Percentiles rank a stretch among this genome's conserved stretches.
phyloP scores from a whole-genome alignment of 1,139 yeast species.

The Diutina rugosa region DNA sequence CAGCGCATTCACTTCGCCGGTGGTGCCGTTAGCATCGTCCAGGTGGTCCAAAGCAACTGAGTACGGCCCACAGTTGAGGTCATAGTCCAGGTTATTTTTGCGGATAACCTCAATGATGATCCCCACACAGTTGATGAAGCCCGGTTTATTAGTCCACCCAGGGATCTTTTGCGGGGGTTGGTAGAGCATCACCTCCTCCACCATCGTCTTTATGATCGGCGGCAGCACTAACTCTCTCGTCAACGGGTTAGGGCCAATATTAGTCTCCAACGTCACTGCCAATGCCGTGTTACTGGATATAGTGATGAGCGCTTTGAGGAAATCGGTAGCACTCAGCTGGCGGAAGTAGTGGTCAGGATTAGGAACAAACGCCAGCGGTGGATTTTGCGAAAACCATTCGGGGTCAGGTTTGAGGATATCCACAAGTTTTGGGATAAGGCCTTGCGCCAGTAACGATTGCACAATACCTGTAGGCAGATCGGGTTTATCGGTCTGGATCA shows the following conservation, averaged over 20 bases:
- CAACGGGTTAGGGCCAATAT: slow-evolving; percentile 33
- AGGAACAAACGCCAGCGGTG: background rate
- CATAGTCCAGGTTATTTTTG: slow-evolving; percentile 36
- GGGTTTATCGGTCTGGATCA: slow-evolving; percentile 53
- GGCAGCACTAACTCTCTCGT: slow-evolving; percentile 33
- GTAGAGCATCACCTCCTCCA: slow-evolving; percentile 28
- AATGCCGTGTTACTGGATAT: slow-evolving; percentile 63
- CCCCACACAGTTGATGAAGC: slow-evolving; percentile 34
- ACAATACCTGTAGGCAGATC: slow-evolving; percentile 54
- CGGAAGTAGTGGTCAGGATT: slow-evolving; percentile 30
- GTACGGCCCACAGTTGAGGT: slow-evolving; percentile 30
- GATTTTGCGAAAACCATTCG: slow-evolving; percentile 11
- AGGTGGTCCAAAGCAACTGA: slow-evolving; percentile 15
- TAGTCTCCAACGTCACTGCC: slow-evolving; percentile 33
- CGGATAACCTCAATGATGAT: slow-evolving; percentile 34
- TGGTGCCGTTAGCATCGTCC: slow-evolving; percentile 14
- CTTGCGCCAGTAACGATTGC: slow-evolving; percentile 37
- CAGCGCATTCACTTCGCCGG: slow-evolving; percentile 27
- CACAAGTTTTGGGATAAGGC: slow-evolving; percentile 38
- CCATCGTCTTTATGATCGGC: slow-evolving; percentile 20
- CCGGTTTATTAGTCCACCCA: slow-evolving; percentile 25
- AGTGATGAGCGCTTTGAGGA: slow-evolving; percentile 83
- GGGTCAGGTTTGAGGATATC: slow-evolving; percentile 35
- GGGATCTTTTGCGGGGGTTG: slow-evolving; percentile 6
- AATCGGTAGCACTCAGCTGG: slow-evolving; percentile 93